Evolutionary conservation across 768 basidiomycete genomes (phyloP), one percentile per base, ranked within the genome.

Genomic region (Symmetrospora coprosmae): DNA sequence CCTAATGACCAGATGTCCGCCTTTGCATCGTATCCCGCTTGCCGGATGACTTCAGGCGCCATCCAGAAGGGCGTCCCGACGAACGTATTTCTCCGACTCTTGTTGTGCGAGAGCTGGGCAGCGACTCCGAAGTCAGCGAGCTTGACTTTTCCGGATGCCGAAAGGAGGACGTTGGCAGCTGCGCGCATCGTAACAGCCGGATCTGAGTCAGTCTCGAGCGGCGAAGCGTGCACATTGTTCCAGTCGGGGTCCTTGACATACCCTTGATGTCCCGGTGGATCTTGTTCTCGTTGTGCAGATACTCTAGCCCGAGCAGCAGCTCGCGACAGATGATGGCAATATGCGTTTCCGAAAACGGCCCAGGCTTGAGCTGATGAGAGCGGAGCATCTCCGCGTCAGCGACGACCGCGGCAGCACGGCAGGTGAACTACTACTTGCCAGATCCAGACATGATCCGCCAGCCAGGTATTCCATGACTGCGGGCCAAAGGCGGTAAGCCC

Each of bases 1-100:
- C 92, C 92, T 50, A 97, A 75, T 71, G 87, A 90, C 92, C 92
- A 97, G 77, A 97, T 84, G 72, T 97, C 92, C 2, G 92, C 92
- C 73, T 90, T 89, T 1, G 82, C 80, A 70, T 96, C 90, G 73
- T 97, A 97, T 1, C 91, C 92, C 5, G 90, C 85, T 72, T 96
- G 90, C 33, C 88, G 83, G 68, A 97, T 97, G 56, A 97, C 92
- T 72, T 97, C 92, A 1, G 92, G 92, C 2, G 92, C 92, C 90
- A 92, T 92, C 89, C 89, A 92, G 70, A 89, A 91, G 1, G 89
- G 89, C 2, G 89, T 91, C 28, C 89, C 67, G 43, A 63, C 61
- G 71, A 99, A 97, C 0, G 94, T 99, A 70, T 97, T 91, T 46
- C 92, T 81, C 49, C 92, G 77, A 0, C 90, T 92, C 59, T 72